Base-by-base conservation (phyloP, 345 rosid genomes). In the Atalantia buxifolia region DNA sequence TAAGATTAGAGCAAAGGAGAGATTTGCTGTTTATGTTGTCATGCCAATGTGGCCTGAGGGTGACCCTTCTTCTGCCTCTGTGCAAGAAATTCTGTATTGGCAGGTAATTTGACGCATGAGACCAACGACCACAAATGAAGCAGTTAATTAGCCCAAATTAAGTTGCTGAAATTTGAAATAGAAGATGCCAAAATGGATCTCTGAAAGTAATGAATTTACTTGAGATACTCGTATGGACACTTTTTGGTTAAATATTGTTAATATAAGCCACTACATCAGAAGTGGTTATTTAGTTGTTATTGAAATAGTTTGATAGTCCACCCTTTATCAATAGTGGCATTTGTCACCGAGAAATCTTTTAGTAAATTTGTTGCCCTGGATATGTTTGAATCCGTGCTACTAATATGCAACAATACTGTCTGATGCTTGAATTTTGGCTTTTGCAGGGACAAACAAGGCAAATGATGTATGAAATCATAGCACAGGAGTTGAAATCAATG, bases 11-110 rank as follows among this genome's bases (percentile, higher is more conserved):
- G 94, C 93, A 10, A 87, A 78, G 33, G 92, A 94, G 86, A 91
- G 97, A 69, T 92, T 94, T 65, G 87, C 92, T 6, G 97, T 92
- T 45, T 94, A 92, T 78, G 71, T 94, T 38, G 82, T 94, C 62
- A 87, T 94, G 67, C 95, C 98, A 10, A 89, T 94, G 97, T 94
- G 97, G 98, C 94, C 97, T 4, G 97, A 92, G 86, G 98, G 98
- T 65, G 85, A 75, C 71, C 96, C 97, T 35, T 75, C 89, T 79
- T 88, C 98, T 42, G 90, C 85, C 6, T 33, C 91, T 8, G 96
- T 91, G 68, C 98, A 94, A 86, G 91, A 83, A 85, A 92, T 94
- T 79, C 92, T 94, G 66, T 94, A 87, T 77, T 94, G 98, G 97
- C 98, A 94, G 97, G 98, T 92, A 86, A 74, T 14, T 36, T 56